Percentiles rank a stretch among this genome's conserved stretches.
These are phyloP conservation scores for Suhomyces atakaporum DNA, from an alignment of 1,139 yeast genomes.

Conservation along the genomic window DNA sequence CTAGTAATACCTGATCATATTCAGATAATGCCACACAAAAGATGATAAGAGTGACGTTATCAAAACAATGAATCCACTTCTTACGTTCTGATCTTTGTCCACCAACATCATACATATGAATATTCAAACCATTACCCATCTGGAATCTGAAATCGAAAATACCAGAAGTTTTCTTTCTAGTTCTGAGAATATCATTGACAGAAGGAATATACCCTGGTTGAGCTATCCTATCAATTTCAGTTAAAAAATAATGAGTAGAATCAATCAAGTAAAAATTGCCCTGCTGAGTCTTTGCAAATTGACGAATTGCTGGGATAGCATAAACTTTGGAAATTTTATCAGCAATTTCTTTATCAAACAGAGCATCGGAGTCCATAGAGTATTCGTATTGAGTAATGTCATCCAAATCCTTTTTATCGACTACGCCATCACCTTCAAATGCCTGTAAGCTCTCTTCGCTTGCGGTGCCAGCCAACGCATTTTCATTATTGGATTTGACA, in stretches of 20 bases:
- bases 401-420: slow-evolving; percentile 46
- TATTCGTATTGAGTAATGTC: slow-evolving; percentile 50
- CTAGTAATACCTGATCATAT: slow-evolving; percentile 82
- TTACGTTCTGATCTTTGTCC: slow-evolving; percentile 93
- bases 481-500: slow-evolving; percentile 32
- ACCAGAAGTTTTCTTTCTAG: slow-evolving; percentile 92
- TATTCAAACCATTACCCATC: slow-evolving; percentile 68
- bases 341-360: slow-evolving; percentile 49
- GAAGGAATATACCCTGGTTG: slow-evolving; percentile 66
- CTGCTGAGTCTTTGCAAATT: slow-evolving; percentile 59
- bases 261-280: slow-evolving; percentile 84
- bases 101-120: slow-evolving; percentile 90
- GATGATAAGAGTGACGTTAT: slow-evolving; percentile 84
- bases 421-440: slow-evolving; percentile 20
- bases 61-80: slow-evolving; percentile 95
- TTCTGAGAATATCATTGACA: slow-evolving; percentile 75
- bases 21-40: slow-evolving; percentile 90
- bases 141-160: slow-evolving; percentile 80
- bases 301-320: slow-evolving; percentile 55
- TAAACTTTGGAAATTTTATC: slow-evolving; percentile 52
- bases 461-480: slow-evolving; percentile 9
- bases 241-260: slow-evolving; percentile 79
- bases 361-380: slow-evolving; percentile 49
- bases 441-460: slow-evolving; percentile 17
- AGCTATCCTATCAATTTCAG: slow-evolving; percentile 65